phyloP scores from a whole-genome alignment of 352 stramenopile genomes.

The Lagenidium giganteum region DNA sequence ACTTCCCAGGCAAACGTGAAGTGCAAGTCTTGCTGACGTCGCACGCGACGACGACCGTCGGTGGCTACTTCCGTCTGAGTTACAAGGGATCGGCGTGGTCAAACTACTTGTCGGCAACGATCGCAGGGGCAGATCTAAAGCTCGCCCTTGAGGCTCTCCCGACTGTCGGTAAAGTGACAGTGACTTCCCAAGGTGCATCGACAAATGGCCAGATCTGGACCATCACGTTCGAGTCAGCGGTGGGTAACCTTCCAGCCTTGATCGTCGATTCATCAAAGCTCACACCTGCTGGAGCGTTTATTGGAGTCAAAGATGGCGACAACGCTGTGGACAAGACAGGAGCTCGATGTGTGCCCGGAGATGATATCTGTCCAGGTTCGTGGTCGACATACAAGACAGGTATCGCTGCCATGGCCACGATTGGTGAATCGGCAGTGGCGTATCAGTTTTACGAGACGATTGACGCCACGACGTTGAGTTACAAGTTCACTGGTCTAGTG shows the following conservation, averaged over 20 bases:
- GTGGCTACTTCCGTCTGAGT: constrained; percentile 66
- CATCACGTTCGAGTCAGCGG: constrained; percentile 75
- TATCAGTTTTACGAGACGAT: constrained; percentile 75
- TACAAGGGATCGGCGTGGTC: constrained; percentile 72
- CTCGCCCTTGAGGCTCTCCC: constrained; percentile 56
- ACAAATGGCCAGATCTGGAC: constrained; percentile 53
- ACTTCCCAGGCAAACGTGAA: constrained; percentile 62
- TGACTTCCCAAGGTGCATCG: constrained; percentile 23
- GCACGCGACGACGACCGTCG: constrained; percentile 24
- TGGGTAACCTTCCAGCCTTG: constrained; percentile 48
- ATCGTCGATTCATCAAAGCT: constrained; percentile 59
- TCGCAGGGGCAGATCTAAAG: constrained; percentile 33
- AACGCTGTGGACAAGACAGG: constrained; percentile 58
- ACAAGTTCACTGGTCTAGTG: constrained; percentile 64
- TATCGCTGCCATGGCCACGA: constrained; percentile 25
- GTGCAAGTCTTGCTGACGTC: constrained; percentile 73
- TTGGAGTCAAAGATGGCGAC: constrained; percentile 67
- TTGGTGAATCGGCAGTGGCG: constrained; percentile 49
- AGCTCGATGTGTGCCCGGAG: constrained; percentile 33
- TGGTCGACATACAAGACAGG: constrained; percentile 31
- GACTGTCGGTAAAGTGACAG: constrained; percentile 53
- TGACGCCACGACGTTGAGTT: constrained; percentile 42
- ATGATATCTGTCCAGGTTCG: constrained; percentile 37
- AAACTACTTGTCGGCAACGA: constrained; percentile 46
- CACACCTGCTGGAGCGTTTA: constrained; percentile 31